Evolutionary conservation across 1,139 yeast species (phyloP).

Genomic region (Sugiyamaella pinicola): DNA sequence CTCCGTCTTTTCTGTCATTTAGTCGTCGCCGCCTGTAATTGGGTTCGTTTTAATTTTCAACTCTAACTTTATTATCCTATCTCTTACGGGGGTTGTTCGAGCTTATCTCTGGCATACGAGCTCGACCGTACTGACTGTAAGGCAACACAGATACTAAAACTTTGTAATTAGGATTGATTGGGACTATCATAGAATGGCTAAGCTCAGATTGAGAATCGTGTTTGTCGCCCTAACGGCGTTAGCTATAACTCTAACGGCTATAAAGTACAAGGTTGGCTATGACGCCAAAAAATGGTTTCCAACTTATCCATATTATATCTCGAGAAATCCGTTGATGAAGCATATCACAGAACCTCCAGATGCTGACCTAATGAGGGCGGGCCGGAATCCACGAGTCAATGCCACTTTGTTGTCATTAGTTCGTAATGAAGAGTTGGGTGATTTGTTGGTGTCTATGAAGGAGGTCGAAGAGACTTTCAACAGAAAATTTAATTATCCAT

Average conservation of each 20-base stretch:
- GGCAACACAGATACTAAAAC: neutral
- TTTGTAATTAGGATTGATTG: neutral
- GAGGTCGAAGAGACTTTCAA: conserved; percentile 69
- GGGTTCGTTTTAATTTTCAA: too few species aligned
- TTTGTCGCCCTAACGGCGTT: neutral
- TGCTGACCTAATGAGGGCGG: conserved; percentile 18
- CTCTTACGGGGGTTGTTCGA: too few species aligned
- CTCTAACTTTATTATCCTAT: neutral
- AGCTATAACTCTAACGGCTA: neutral
- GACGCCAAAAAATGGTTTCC: conserved; percentile 31
- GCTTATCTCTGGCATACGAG: neutral
- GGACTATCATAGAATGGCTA: conserved; percentile 13
- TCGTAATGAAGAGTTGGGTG: conserved; percentile 60
- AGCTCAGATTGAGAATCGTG: conserved; percentile 10
- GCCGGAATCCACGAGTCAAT: conserved; percentile 48
- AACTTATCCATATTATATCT: conserved; percentile 33
- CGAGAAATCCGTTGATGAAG: conserved; percentile 34
- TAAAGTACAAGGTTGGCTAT: neutral
- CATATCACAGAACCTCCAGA: conserved; percentile 30
- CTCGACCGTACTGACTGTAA: neutral
- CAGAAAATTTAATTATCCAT: conserved; percentile 71
- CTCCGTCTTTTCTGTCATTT: too few species aligned
- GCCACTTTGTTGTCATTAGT: conserved; percentile 77
- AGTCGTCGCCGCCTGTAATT: too few species aligned
- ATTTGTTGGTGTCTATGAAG: conserved; percentile 54